A percentile compares a stretch with the other conserved stretches of the same genome.
Evolutionary conservation across 768 basidiomycete species (phyloP).

Genomic region (Mycena epipterygia): DNA sequence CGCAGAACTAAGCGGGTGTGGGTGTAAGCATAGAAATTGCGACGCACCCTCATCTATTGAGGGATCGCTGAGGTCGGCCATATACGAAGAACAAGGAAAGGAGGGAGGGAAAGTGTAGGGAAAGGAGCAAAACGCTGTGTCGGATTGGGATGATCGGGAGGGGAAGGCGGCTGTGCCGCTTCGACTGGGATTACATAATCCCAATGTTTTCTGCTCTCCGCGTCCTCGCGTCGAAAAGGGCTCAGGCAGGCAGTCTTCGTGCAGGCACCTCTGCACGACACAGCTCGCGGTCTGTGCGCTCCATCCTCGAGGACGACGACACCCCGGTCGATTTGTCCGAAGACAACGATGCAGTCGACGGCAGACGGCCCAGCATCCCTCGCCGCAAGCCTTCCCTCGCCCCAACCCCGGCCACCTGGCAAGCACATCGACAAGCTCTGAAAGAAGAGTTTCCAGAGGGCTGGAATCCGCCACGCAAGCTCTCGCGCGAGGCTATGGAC

Average conservation of each 20-base stretch:
- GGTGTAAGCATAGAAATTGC: background rate
- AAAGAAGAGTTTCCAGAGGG: constrained; percentile 71
- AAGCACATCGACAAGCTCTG: constrained; percentile 64
- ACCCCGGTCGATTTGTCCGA: constrained; percentile 63
- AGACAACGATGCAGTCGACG: constrained; percentile 65
- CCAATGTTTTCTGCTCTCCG: constrained; percentile 22
- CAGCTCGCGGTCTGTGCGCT: constrained; percentile 42
- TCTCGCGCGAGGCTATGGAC: constrained; percentile 89
- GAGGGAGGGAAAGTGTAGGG: constrained; percentile 18
- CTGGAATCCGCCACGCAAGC: constrained; percentile 85
- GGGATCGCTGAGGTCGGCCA: constrained; percentile 87
- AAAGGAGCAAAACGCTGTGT: too few relatives aligned
- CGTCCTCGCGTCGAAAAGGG: background rate
- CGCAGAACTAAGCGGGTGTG: constrained; percentile 7
- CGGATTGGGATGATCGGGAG: background rate
- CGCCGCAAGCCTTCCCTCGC: constrained; percentile 54
- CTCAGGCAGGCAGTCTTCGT: background rate
- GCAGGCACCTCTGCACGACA: background rate
- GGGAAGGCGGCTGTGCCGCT: too few relatives aligned
- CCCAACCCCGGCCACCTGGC: constrained; percentile 64
- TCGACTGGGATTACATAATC: background rate
- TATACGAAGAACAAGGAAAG: constrained; percentile 41
- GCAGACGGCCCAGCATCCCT: constrained; percentile 50
- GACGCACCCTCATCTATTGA: constrained; percentile 78
- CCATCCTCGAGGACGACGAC: constrained; percentile 64